Percentiles rank a stretch among this genome's conserved stretches.
Conservation (phyloP, 441 rosid species). For the Corymbia citriodora region DNA sequence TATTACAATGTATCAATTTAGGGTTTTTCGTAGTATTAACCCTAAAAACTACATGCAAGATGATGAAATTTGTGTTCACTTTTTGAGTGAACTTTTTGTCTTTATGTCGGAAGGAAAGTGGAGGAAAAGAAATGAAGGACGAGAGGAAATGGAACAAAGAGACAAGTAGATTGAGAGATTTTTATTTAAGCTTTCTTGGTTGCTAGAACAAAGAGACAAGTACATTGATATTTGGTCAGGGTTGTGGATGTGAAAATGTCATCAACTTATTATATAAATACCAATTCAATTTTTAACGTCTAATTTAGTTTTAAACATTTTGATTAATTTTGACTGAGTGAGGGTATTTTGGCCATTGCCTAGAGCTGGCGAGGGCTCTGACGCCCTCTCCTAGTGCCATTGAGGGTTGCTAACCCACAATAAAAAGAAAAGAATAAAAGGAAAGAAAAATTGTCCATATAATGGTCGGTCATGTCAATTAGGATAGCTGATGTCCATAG, state of each 20-base stretch:
- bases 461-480: accelerated
- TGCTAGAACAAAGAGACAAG: background rate
- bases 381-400: accelerated
- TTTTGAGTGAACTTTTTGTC: background rate
- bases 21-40: too few relatives aligned
- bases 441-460: background rate
- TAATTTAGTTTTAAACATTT: accelerated
- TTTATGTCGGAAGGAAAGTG: background rate
- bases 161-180: background rate
- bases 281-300: background rate
- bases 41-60: background rate
- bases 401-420: accelerated
- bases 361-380: background rate
- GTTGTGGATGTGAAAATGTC: background rate
- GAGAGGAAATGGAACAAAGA: background rate
- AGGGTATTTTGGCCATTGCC: background rate
- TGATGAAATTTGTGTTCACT: background rate
- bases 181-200: background rate
- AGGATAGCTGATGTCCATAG: accelerated
- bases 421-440: background rate
- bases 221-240: background rate
- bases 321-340: accelerated
- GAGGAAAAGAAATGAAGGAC: background rate
- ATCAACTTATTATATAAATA: background rate
- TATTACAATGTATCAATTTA: too few relatives aligned